These are phyloP conservation scores for Chrysosporium keratinophilum DNA, from an alignment of 2,329 filamentous ascomycete species.

Conservation along the genomic window DNA sequence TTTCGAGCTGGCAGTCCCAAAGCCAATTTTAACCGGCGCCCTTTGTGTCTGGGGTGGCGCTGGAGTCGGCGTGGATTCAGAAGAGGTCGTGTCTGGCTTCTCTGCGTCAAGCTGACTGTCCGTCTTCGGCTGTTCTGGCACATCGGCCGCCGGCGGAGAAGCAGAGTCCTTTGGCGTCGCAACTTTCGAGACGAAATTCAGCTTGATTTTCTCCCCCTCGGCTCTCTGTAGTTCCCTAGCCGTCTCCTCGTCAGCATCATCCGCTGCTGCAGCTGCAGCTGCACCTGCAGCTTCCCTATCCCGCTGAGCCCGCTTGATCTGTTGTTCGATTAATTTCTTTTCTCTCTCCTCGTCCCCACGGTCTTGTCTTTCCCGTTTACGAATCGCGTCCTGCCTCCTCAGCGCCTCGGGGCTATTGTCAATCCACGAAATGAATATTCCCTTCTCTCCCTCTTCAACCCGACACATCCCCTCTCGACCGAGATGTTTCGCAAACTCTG, in stretches of 20 bases:
- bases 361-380: constrained; percentile 75
- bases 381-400: constrained; percentile 65
- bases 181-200: constrained; percentile 12
- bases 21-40: constrained; percentile 11
- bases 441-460: constrained; percentile 84
- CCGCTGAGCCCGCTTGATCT: constrained; percentile 49
- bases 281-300: constrained; percentile 15
- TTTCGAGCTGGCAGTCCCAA: constrained; percentile 7
- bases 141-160: background rate
- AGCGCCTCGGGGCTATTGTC: constrained; percentile 84
- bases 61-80: background rate
- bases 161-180: background rate
- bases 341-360: constrained; percentile 89
- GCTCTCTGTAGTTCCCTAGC: constrained; percentile 13
- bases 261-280: background rate
- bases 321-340: constrained; percentile 69
- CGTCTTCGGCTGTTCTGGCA: background rate
- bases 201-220: constrained; percentile 17
- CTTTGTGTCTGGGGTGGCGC: constrained; percentile 4
- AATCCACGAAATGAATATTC: constrained; percentile 73
- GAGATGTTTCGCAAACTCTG: constrained; percentile 79
- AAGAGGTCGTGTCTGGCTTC: constrained; percentile 4
- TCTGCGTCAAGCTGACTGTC: background rate
- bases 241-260: constrained; percentile 1
- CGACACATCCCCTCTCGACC: constrained; percentile 78